These are phyloP conservation scores for Xylariaceae sp. DNA, from an alignment of 2,329 filamentous ascomycete species.

Conservation along the genomic window DNA sequence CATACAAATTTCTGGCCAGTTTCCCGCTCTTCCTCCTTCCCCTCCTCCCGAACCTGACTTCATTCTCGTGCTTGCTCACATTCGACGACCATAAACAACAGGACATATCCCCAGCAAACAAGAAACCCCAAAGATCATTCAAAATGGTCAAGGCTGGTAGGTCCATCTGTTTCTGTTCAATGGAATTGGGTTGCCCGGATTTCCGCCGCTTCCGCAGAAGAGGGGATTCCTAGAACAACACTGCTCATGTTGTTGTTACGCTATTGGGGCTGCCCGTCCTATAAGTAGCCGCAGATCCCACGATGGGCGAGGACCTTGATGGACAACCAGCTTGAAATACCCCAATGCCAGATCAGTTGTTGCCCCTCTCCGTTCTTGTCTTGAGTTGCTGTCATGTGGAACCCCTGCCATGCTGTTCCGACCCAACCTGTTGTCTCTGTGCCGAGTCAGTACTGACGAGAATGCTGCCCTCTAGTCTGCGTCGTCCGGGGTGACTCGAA, in stretches of 20 bases:
- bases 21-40: conserved; percentile 4
- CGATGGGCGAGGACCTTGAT: conserved; percentile 19
- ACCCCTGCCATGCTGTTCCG: conserved; percentile 8
- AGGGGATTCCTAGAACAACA: conserved; percentile 36
- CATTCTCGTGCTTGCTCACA: too few species aligned
- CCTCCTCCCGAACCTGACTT: too few species aligned
- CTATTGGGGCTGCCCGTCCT: too few species aligned
- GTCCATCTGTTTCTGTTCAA: conserved; percentile 15
- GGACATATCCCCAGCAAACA: conserved; percentile 12
- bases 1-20: conserved; percentile 12
- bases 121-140: conserved; percentile 44
- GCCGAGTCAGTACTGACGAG: conserved; percentile 17
- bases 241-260: conserved; percentile 51
- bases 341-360: conserved; percentile 4
- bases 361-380: conserved; percentile 6
- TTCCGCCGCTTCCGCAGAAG: conserved; percentile 19
- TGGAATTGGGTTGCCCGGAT: conserved; percentile 13
- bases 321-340: conserved; percentile 17
- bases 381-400: conserved; percentile 12
- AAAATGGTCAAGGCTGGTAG: conserved; percentile 89
- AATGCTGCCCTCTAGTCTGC: conserved; percentile 56
- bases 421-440: conserved; percentile 8
- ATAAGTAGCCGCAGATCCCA: conserved; percentile 15
- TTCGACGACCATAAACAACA: too few species aligned
- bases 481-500: conserved; percentile 97